These are phyloP conservation scores for Sporisorium exsertum DNA, from an alignment of 1,284 basidiomycete species.

Conservation along the genomic window DNA sequence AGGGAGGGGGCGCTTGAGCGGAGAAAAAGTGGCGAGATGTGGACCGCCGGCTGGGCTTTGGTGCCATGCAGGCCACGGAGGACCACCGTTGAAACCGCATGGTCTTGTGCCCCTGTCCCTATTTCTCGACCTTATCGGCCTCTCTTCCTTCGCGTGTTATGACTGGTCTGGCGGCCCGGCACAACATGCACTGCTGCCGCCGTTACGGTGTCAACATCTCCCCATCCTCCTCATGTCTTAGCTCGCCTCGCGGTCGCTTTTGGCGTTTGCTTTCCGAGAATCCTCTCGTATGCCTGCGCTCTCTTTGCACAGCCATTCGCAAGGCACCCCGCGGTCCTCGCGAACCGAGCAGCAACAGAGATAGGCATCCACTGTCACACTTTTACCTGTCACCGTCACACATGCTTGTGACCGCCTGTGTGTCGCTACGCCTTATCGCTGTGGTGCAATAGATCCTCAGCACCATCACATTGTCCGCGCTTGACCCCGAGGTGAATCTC, in stretches of 20 bases:
- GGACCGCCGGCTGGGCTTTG: slow-evolving; percentile 1
- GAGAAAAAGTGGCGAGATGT: background rate
- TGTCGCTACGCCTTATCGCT: background rate
- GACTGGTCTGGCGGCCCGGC: background rate
- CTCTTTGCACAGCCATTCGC: background rate
- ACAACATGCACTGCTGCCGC: background rate
- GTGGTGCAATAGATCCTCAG: no score
- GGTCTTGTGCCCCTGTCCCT: background rate
- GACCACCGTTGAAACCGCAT: no score
- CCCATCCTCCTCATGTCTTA: background rate
- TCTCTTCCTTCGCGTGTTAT: background rate
- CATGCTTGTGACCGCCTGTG: background rate
- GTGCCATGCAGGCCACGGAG: no score
- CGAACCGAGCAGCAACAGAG: background rate
- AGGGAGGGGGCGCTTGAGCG: background rate
- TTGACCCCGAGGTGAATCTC: background rate
- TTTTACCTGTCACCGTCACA: background rate
- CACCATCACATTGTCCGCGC: background rate
- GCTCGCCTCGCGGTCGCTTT: background rate
- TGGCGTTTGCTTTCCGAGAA: background rate
- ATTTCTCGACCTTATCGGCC: background rate
- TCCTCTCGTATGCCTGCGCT: background rate
- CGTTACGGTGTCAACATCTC: background rate
- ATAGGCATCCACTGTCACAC: background rate
- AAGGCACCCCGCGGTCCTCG: background rate